Evolutionary conservation across 2,329 filamentous ascomycete genomes (phyloP).

Genomic region (Fusarium ramigenum): DNA sequence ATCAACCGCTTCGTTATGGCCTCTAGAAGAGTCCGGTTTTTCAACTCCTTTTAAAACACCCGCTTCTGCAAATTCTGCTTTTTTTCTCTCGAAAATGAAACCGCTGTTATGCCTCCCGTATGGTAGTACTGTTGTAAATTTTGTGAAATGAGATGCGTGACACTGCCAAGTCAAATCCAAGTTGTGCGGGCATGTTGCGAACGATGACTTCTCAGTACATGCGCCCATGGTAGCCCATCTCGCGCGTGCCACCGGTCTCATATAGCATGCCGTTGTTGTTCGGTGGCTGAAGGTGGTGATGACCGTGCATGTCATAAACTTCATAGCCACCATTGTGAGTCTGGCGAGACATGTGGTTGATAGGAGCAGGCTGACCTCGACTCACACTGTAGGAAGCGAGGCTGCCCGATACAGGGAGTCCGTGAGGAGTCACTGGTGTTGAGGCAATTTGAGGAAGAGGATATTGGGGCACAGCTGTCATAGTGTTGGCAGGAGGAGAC

Average conservation of each 20-base stretch:
- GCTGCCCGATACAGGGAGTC: slow-evolving; percentile 43
- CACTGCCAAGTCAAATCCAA: slow-evolving; percentile 13
- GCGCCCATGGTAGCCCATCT: slow-evolving; percentile 55
- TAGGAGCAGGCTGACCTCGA: slow-evolving; percentile 39
- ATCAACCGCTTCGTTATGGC: slow-evolving; percentile 14
- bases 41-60: slow-evolving; percentile 32
- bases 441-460: slow-evolving; percentile 43
- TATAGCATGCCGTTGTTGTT: slow-evolving; percentile 51
- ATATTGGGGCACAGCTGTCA: slow-evolving; percentile 33
- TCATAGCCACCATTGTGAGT: slow-evolving; percentile 51
- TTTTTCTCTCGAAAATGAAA: slow-evolving; percentile 24
- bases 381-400: slow-evolving; percentile 48
- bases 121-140: slow-evolving; percentile 32
- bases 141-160: slow-evolving; percentile 10
- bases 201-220: slow-evolving; percentile 50
- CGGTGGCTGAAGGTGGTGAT: slow-evolving; percentile 34
- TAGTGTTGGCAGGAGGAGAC: slow-evolving; percentile 34
- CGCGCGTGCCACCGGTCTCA: slow-evolving; percentile 54
- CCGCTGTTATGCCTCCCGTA: slow-evolving; percentile 35
- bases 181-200: background rate
- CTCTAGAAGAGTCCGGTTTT: slow-evolving; percentile 12
- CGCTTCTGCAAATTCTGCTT: slow-evolving; percentile 20
- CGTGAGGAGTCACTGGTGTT: slow-evolving; percentile 36
- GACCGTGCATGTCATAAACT: slow-evolving; percentile 58
- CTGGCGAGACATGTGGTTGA: slow-evolving; percentile 45